These are phyloP conservation scores for Trametes maxima DNA, from an alignment of 768 basidiomycete genomes.

Conservation along the genomic window DNA sequence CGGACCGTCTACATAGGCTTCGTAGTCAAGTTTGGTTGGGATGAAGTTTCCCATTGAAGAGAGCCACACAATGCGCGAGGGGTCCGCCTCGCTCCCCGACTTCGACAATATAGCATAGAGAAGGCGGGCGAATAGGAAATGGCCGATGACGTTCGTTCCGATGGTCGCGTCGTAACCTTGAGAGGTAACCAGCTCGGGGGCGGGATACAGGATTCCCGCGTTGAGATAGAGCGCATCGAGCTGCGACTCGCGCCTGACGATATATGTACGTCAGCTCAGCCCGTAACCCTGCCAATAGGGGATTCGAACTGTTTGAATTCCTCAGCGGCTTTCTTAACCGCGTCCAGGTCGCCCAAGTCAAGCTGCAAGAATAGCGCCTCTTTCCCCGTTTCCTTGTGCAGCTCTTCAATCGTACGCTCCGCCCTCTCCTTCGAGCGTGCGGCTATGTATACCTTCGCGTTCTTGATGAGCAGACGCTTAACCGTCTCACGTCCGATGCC, in stretches of 20 bases:
- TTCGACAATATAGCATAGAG: slow-evolving; percentile 47
- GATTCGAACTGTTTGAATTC: slow-evolving; percentile 37
- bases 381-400: slow-evolving; percentile 46
- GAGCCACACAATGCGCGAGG: slow-evolving; percentile 50
- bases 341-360: slow-evolving; percentile 41
- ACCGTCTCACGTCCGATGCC: slow-evolving; percentile 63
- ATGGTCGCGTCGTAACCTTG: slow-evolving; percentile 58
- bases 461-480: slow-evolving; percentile 53
- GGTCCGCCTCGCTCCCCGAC: slow-evolving; percentile 44
- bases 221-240: slow-evolving; percentile 54
- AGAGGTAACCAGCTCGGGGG: slow-evolving; percentile 41
- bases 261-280: neutral
- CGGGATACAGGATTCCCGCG: slow-evolving; percentile 47
- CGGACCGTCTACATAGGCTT: slow-evolving; percentile 35
- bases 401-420: slow-evolving; percentile 48
- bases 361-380: slow-evolving; percentile 44
- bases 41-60: slow-evolving; percentile 42
- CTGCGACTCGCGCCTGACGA: slow-evolving; percentile 42
- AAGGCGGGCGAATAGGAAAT: slow-evolving; percentile 26
- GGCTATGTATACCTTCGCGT: slow-evolving; percentile 67
- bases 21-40: slow-evolving; percentile 37
- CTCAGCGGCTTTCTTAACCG: slow-evolving; percentile 40
- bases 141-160: slow-evolving; percentile 56
- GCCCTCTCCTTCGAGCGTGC: slow-evolving; percentile 47
- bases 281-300: no score